phyloP scores from a whole-genome alignment of 1,284 basidiomycete genomes.

The Tilletia setariae region DNA sequence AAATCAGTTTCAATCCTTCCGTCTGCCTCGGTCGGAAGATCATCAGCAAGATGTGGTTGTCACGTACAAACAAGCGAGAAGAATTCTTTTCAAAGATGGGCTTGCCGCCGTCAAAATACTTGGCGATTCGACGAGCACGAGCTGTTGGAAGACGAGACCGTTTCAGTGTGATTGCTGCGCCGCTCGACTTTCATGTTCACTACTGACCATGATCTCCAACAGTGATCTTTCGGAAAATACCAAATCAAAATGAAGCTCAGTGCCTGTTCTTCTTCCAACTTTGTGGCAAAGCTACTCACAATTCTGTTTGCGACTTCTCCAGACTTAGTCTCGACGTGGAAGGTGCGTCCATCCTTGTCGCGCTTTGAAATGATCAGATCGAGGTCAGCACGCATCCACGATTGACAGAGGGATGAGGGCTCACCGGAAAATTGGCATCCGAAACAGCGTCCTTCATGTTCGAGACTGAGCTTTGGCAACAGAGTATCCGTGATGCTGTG shows the following conservation, averaged over 20 bases:
- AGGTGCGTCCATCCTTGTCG: slow-evolving; percentile 36
- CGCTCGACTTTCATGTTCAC: neutral
- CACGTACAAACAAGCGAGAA: slow-evolving; percentile 66
- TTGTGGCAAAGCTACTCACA: too few species aligned
- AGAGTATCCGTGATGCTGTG: neutral
- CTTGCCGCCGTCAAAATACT: slow-evolving; percentile 62
- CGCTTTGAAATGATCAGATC: slow-evolving; percentile 20
- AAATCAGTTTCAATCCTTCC: too few species aligned
- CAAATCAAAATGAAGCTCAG: neutral
- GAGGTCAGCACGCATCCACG: neutral
- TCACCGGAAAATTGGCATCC: slow-evolving; percentile 44
- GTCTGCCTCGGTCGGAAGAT: neutral
- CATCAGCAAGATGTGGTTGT: neutral
- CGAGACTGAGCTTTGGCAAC: neutral
- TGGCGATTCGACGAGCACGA: slow-evolving; percentile 65
- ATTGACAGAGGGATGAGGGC: neutral
- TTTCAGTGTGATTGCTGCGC: neutral
- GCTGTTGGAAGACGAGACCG: slow-evolving; percentile 34
- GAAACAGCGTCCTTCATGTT: slow-evolving; percentile 38
- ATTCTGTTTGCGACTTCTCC: slow-evolving; percentile 70
- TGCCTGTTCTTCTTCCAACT: neutral
- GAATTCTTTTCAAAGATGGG: slow-evolving; percentile 64
- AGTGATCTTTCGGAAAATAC: slow-evolving; percentile 58
- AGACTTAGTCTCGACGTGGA: slow-evolving; percentile 36
- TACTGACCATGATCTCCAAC: slow-evolving; percentile 65